Percentiles rank a stretch among this genome's conserved stretches.
Conservation (phyloP, 192 early-diverging fungal species). For the Rhizoclosmatium globosum region DNA sequence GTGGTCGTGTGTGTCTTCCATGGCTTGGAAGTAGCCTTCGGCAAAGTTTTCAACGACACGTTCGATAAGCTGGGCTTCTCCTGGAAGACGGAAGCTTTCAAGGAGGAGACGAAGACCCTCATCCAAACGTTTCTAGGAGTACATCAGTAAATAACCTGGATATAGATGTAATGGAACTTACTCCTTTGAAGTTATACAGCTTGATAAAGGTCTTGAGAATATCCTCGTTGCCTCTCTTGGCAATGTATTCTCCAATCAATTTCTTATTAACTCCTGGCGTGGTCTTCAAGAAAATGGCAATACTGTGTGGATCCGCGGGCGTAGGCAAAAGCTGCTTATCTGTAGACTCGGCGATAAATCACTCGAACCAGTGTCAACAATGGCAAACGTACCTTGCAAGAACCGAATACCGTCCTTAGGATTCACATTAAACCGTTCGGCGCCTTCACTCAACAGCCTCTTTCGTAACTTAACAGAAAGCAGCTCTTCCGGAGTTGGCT, state of each 20-base stretch:
- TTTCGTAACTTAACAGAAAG: slow-evolving; percentile 73
- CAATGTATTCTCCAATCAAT: slow-evolving; percentile 86
- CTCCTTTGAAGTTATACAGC: slow-evolving; percentile 87
- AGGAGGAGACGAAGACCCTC: slow-evolving; percentile 92
- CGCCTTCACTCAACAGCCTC: slow-evolving; percentile 79
- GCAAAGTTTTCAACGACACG: slow-evolving; percentile 94
- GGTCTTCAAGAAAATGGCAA: slow-evolving; percentile 80
- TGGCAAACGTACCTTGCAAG: slow-evolving; percentile 64
- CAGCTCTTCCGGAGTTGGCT: slow-evolving; percentile 33
- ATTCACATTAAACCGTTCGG: slow-evolving; percentile 83
- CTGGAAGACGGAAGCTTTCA: slow-evolving; percentile 94
- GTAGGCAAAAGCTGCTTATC: slow-evolving; percentile 58
- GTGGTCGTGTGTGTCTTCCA: slow-evolving; percentile 50
- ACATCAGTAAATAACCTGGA: neutral
- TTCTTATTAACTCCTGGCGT: slow-evolving; percentile 90
- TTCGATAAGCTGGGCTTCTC: slow-evolving; percentile 98
- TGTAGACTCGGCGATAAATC: neutral
- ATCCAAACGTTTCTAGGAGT: slow-evolving; percentile 85
- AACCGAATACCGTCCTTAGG: slow-evolving; percentile 88
- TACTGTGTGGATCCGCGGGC: slow-evolving; percentile 56
- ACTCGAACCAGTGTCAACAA: neutral
- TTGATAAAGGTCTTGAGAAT: slow-evolving; percentile 85
- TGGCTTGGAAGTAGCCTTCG: slow-evolving; percentile 75
- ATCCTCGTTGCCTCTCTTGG: slow-evolving; percentile 85
- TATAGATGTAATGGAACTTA: slow-evolving; percentile 45